These are phyloP conservation scores for Saccharum officinarum DNA, from an alignment of 176 grass and related monocot genomes.

Conservation along the genomic window DNA sequence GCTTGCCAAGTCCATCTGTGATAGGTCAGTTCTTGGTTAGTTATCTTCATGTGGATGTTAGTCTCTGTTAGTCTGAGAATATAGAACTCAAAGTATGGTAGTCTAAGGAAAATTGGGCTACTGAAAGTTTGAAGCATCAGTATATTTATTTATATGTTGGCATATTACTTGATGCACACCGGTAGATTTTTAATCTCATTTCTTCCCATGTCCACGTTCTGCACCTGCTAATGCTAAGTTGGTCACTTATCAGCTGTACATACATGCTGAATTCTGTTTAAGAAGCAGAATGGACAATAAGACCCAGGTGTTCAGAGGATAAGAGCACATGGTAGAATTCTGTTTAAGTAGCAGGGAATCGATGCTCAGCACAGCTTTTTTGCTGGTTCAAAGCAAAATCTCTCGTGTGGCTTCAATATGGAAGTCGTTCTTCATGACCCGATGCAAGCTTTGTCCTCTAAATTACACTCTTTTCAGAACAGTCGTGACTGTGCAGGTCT, in stretches of 20 bases:
- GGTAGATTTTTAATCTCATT: not conserved
- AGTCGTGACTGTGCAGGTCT: not conserved
- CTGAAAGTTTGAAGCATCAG: not conserved
- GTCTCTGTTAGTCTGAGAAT: not conserved
- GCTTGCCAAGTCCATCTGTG: not conserved
- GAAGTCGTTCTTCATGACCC: not conserved
- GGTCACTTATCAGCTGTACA: not conserved
- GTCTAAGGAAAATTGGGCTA: not conserved
- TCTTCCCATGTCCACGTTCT: not conserved
- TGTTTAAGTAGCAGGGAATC: no score
- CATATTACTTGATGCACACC: not conserved
- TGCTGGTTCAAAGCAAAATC: constrained; percentile 21
- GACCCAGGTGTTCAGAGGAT: constrained; percentile 7
- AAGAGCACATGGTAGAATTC: constrained; percentile 32
- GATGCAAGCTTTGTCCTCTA: not conserved
- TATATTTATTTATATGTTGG: not conserved
- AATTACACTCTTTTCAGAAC: constrained; percentile 14
- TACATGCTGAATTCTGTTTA: not conserved
- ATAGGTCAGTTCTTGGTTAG: not conserved
- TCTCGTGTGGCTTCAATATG: constrained; percentile 17
- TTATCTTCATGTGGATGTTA: not conserved
- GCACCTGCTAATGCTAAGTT: not conserved
- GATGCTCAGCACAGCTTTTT: constrained; percentile 18
- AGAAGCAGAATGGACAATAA: constrained; percentile 1
- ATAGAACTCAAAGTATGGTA: not conserved